Evolutionary conservation across 495 filamentous ascomycete genomes (phyloP), one percentile per base, ranked within the genome.

Genomic region (Trichocladium uniseriatum): DNA sequence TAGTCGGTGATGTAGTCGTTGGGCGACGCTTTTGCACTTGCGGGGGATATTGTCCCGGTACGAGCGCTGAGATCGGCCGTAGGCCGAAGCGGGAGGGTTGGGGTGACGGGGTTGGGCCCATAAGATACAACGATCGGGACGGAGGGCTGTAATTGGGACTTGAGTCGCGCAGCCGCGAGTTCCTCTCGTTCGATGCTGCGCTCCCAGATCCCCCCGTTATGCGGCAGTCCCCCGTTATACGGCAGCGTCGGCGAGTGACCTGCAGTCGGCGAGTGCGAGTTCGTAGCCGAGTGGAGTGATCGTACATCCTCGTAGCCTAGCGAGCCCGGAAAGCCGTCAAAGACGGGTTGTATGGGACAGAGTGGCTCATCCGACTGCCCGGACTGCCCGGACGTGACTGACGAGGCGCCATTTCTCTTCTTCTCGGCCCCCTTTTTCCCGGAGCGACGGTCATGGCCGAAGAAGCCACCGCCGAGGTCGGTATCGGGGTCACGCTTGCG

Each of bases 251-350:
- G 59, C 8, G 63, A 60, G 38, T 61, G 58, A 0, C 48, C 49
- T 21, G 22, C 31, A 11, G 48, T 52, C 6, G 60, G 58, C 2
- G 63, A 62, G 42, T 65, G 62, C 3, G 48, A 43, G 18, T 53
- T 43, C 6, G 36, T 5, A 28, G 45, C 47, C 6, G 56, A 54
- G 19, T 60, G 51, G n/a, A 56, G 46, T 27, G 54, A 44, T 38
- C 60, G 60, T 7, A 58, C 58, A 35, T 66, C 63, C 24, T 62
- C 63, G 39, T 66, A 66, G n/a, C 63, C 63, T 48, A 48, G 60
- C 5, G 63, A 66, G 19, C 61, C 61, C 2, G 63, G 63, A 39
- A 49, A 64, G 37, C 61, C 63, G 37, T 66, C 63, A 27, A 52
- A 56, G 32, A 65, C 51, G 3, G 62, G 62, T 22, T 64, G 61